Conservation (phyloP, 2,329 filamentous ascomycete genomes). For the Hypoxylon sp. region DNA sequence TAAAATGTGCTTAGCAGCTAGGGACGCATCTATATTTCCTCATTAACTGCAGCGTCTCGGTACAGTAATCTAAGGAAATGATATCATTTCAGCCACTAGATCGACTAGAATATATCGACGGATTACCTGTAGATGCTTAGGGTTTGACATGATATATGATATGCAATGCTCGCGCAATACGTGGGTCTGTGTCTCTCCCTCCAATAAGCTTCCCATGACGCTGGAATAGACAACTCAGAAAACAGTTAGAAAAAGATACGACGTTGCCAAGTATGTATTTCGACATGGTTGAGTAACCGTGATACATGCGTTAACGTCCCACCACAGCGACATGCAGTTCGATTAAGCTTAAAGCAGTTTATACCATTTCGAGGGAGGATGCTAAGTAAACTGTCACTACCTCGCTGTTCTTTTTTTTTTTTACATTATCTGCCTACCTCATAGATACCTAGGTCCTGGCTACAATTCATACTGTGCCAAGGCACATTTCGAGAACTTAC, state of each 20-base stretch:
- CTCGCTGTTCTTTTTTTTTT: too few relatives aligned
- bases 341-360: too few relatives aligned
- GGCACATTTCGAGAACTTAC: not conserved
- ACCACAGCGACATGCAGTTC: not conserved
- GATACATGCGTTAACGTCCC: not conserved
- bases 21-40: not conserved
- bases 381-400: too few relatives aligned
- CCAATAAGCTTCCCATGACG: not conserved
- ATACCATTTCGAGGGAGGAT: too few relatives aligned
- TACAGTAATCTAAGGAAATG: not conserved
- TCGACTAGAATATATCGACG: not conserved
- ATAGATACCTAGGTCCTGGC: too few relatives aligned
- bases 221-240: not conserved
- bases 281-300: not conserved
- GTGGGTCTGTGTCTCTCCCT: not conserved
- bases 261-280: not conserved
- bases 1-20: not conserved
- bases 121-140: too few relatives aligned
- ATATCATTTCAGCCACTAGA: not conserved
- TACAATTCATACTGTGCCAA: not conserved
- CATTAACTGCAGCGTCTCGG: not conserved
- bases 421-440: too few relatives aligned
- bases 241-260: not conserved
- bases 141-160: too few relatives aligned
- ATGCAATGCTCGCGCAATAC: not conserved